Base-by-base conservation (phyloP, 1,284 basidiomycete species). In the Gomphus sp. region DNA sequence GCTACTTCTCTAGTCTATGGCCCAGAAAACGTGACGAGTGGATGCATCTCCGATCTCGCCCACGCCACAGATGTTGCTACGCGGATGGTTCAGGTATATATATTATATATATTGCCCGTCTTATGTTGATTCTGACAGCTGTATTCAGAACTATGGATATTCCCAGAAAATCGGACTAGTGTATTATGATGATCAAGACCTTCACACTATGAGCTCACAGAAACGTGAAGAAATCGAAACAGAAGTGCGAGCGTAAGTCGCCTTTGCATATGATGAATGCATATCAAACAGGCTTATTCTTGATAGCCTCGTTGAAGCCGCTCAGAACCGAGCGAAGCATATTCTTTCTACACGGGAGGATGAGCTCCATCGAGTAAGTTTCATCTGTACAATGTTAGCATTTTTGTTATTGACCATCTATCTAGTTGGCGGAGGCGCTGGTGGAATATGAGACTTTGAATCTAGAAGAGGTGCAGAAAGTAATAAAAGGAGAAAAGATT, bases 401-500 rank as follows among this genome's bases (percentile, higher is more conserved):
- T 49, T 39, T 16, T 45, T 56, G 62, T 64, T 45, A 64, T 60
- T 56, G 59, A 51, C 41, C 61, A 44, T 39, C 28, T 48, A 43
- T 12, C 49, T 50, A 93, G 89, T 81, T 97, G 52, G 94, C 94
- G 3, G 78, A 81, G 58, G 94, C 95, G 4, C 76, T 98, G 60
- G 84, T 97, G 18, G 92, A 96, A 70, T 88, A 96, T 72, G 94
- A 98, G 76, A 97, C 94, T n/a, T 75, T 98, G 62, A 85, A 86
- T 64, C 78, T 82, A 45, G 85, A 90, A 22, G 93, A 98, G 72
- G 94, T 97, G 22, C 76, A 79, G 68, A 85, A 82, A 72, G 88
- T 93, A n/a, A 81, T 95, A 68, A 82, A 79, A 60, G 92, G 92
- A 41, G 85, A 93, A 71, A 76, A 79, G 61, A 87, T 95, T 69